These are phyloP conservation scores for Brassica napus DNA, from an alignment of 345 rosid genomes.

Conservation along the genomic window Da-Ae NC_063448.1:14644501-14645000, in stretches of 20 bases:
- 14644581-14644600: slow-evolving; percentile 84
- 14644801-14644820: slow-evolving; percentile 98
- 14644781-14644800: slow-evolving; percentile 91
- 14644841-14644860: slow-evolving; percentile 13
- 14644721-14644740: slow-evolving; percentile 19
- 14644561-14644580: slow-evolving; percentile 79
- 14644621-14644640: slow-evolving; percentile 83
- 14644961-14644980: slow-evolving; percentile 91
- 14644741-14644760: slow-evolving; percentile 19
- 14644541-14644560: slow-evolving; percentile 81
- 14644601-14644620: slow-evolving; percentile 72
- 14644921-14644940: slow-evolving; percentile 55
- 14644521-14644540: slow-evolving; percentile 3
- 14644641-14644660: slow-evolving; percentile 86
- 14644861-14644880: slow-evolving; percentile 1
- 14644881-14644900: neutral
- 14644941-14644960: slow-evolving; percentile 96
- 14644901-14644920: slow-evolving; percentile 2
- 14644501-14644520: slow-evolving; percentile 12
- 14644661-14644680: slow-evolving; percentile 91
- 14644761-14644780: slow-evolving; percentile 86
- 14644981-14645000: slow-evolving; percentile 99
- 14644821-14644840: slow-evolving; percentile 85
- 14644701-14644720: slow-evolving; percentile 12
- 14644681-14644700: slow-evolving; percentile 9